phyloP scores from a whole-genome alignment of 2,329 filamentous ascomycete genomes.

The Fusarium beomiforme region DNA sequence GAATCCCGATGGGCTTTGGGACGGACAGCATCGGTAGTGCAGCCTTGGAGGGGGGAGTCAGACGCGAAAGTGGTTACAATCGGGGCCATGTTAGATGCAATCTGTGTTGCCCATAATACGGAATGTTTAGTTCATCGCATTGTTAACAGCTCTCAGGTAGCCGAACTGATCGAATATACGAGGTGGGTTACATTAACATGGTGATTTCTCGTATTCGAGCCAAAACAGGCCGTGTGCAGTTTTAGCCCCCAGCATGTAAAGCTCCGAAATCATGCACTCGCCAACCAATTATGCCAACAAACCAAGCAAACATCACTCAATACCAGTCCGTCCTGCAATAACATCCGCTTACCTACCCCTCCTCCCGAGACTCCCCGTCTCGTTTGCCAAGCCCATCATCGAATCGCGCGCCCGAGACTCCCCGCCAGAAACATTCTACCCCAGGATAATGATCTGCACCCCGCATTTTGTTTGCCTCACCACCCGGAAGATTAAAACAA shows the following conservation, averaged over 20 bases:
- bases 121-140: no score
- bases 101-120: background rate
- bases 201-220: background rate
- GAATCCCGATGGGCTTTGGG: slow-evolving; percentile 8
- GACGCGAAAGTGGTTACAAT: background rate
- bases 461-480: slow-evolving; percentile 1
- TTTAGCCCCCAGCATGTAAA: background rate
- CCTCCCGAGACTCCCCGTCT: slow-evolving; percentile 30
- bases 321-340: background rate
- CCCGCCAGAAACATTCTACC: slow-evolving; percentile 1
- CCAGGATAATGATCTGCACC: background rate
- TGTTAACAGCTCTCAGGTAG: no score
- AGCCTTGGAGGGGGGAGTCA: background rate
- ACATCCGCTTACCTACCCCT: background rate
- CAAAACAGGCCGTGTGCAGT: background rate
- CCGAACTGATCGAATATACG: background rate
- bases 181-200: background rate
- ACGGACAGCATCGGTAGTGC: background rate
- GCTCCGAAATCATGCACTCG: background rate
- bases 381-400: background rate
- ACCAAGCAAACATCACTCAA: background rate
- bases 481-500: background rate
- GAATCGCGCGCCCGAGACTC: slow-evolving; percentile 11
- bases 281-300: background rate
- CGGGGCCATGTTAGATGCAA: no score